Percentiles rank a stretch among this genome's conserved stretches.
phyloP scores from a whole-genome alignment of 805 yeast genomes.

The Pichia scutulata region DNA sequence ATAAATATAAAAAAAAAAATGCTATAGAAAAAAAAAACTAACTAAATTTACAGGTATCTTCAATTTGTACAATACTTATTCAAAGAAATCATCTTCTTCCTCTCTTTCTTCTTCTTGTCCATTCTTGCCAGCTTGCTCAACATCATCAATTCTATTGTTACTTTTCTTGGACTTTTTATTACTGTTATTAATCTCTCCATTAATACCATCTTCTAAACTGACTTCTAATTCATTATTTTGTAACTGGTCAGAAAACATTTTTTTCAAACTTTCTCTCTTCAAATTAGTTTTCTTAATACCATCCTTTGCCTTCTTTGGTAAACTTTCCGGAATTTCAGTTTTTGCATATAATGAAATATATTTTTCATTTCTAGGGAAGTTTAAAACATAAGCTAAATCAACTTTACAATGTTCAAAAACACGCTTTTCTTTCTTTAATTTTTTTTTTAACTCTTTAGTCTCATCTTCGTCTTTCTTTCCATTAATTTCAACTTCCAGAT shows the following conservation, averaged over 20 bases:
- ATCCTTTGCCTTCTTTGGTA: slow-evolving; percentile 29
- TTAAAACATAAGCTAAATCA: slow-evolving; percentile 66
- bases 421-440: slow-evolving; percentile 35
- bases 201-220: slow-evolving; percentile 37
- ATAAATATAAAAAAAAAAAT: neutral
- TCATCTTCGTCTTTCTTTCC: slow-evolving; percentile 15
- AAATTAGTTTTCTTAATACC: slow-evolving; percentile 40
- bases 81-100: slow-evolving; percentile 32
- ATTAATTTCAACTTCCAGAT: slow-evolving; percentile 21
- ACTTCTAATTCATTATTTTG: slow-evolving; percentile 49
- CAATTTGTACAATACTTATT: slow-evolving; percentile 10
- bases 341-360: slow-evolving; percentile 72
- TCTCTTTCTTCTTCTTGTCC: slow-evolving; percentile 9
- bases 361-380: slow-evolving; percentile 73
- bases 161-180: slow-evolving; percentile 8
- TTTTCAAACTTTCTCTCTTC: slow-evolving; percentile 39
- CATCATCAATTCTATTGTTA: slow-evolving; percentile 8
- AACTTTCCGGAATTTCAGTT: slow-evolving; percentile 26
- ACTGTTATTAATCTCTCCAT: slow-evolving; percentile 22
- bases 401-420: slow-evolving; percentile 49
- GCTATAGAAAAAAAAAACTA: neutral
- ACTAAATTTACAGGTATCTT: slow-evolving; percentile 16
- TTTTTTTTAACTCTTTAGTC: slow-evolving; percentile 21
- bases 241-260: slow-evolving; percentile 43
- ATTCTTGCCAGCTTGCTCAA: slow-evolving; percentile 12